A percentile compares a stretch with the other conserved stretches of the same genome.
phyloP scores from a whole-genome alignment of 2,329 filamentous ascomycete genomes.

The Emydomyces testavorans region DNA sequence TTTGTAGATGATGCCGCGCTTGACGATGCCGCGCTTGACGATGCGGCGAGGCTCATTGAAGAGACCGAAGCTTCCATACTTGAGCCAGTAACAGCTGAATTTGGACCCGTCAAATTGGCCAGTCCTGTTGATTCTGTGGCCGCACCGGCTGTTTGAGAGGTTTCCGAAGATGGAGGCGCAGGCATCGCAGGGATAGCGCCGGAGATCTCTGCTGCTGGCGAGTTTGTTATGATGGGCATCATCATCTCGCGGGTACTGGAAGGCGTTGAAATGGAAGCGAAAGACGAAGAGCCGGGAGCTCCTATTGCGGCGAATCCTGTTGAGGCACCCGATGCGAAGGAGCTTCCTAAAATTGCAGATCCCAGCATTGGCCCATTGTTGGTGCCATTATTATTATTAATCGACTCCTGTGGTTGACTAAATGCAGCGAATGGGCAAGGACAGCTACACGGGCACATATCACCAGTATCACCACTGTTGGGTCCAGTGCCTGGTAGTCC shows the following conservation, averaged over 20 bases:
- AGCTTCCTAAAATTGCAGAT: background rate
- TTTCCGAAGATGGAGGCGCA: background rate
- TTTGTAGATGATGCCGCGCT: background rate
- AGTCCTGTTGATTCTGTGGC: background rate
- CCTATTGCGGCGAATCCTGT: background rate
- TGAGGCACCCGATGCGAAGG: background rate
- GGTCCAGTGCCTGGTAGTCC: background rate
- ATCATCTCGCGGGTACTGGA: background rate
- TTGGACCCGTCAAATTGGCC: background rate
- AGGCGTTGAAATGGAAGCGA: background rate
- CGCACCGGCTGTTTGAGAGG: background rate
- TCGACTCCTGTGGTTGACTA: background rate
- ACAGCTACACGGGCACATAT: conserved; percentile 3
- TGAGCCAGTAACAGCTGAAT: background rate
- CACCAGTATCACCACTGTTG: background rate
- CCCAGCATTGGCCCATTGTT: background rate
- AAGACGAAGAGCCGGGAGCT: background rate
- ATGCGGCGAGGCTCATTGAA: background rate
- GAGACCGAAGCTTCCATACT: background rate
- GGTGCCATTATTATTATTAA: background rate
- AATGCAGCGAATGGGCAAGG: conserved; percentile 6
- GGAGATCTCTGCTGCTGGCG: background rate
- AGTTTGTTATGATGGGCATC: background rate
- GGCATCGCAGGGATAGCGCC: background rate
- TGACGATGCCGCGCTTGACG: background rate